Percentiles rank a stretch among this genome's conserved stretches.
phyloP scores from a whole-genome alignment of 1,284 basidiomycete species.

The Fomes fomentarius region DNA sequence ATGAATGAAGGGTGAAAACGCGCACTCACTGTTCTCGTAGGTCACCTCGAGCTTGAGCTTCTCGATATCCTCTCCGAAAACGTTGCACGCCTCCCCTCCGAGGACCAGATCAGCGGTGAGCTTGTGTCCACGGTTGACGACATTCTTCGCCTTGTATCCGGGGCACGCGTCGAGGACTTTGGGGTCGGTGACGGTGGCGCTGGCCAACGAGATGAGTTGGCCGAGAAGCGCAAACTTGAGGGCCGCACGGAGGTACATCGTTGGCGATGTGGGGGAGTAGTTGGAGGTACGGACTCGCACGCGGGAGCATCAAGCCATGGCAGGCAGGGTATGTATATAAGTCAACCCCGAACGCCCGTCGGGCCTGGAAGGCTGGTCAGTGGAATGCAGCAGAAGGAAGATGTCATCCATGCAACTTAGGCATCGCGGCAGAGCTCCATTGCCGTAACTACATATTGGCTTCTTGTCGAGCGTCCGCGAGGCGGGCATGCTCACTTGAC shows the following conservation, averaged over 20 bases:
- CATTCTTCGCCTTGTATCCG: conserved; percentile 52
- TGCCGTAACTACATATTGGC: neutral
- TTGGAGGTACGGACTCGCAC: neutral
- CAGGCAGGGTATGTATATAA: neutral
- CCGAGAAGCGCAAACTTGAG: conserved; percentile 14
- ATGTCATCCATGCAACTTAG: conserved; percentile 1
- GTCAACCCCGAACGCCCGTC: neutral
- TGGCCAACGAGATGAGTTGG: conserved; percentile 7
- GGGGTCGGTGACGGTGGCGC: conserved; percentile 34
- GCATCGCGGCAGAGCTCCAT: neutral
- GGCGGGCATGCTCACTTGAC: conserved; percentile 16
- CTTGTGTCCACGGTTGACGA: conserved; percentile 37
- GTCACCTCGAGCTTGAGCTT: conserved; percentile 55
- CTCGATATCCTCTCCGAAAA: conserved; percentile 63
- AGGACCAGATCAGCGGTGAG: conserved; percentile 58
- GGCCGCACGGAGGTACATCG: conserved; percentile 17
- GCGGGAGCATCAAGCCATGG: neutral
- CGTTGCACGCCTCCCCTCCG: conserved; percentile 59
- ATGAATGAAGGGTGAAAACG: neutral
- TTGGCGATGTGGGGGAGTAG: neutral
- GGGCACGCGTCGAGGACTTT: conserved; percentile 51
- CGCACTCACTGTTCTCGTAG: conserved; percentile 56
- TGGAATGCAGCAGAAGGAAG: neutral
- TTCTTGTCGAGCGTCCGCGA: neutral
- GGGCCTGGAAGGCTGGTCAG: neutral